These are phyloP conservation scores for Ensete ventricosum DNA, from an alignment of 176 grass and related monocot species.

Conservation along the genomic window DNA sequence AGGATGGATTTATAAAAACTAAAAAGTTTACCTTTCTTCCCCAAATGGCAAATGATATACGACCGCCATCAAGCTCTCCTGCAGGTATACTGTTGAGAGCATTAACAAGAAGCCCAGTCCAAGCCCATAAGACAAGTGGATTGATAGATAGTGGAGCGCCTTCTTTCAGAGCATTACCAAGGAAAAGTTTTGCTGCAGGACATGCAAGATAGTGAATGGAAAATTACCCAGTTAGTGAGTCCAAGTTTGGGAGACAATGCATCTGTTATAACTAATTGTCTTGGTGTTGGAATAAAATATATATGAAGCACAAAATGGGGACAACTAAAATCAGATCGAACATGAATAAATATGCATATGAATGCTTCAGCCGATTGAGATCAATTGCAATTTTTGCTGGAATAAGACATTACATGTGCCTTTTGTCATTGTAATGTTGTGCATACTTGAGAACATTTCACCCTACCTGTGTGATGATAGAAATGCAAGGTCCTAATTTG, in stretches of 20 bases:
- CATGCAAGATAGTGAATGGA: background rate
- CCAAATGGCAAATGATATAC: conserved; percentile 44
- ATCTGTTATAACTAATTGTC: background rate
- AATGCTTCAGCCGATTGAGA: background rate
- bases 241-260: background rate
- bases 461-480: background rate
- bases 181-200: conserved; percentile 71
- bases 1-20: background rate
- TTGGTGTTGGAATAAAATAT: background rate
- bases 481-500: background rate
- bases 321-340: too few species aligned
- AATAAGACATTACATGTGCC: background rate
- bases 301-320: background rate
- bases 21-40: conserved; percentile 13
- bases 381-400: background rate
- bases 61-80: conserved; percentile 82
- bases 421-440: background rate
- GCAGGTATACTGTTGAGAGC: conserved; percentile 87
- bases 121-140: conserved; percentile 86
- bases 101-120: conserved; percentile 90
- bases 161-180: conserved; percentile 89
- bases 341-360: background rate
- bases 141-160: conserved; percentile 72
- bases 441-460: background rate
- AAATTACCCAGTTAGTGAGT: background rate